Base-by-base conservation (phyloP, 176 grass and related monocot genomes). In the Oropetium thomaeum region DNA sequence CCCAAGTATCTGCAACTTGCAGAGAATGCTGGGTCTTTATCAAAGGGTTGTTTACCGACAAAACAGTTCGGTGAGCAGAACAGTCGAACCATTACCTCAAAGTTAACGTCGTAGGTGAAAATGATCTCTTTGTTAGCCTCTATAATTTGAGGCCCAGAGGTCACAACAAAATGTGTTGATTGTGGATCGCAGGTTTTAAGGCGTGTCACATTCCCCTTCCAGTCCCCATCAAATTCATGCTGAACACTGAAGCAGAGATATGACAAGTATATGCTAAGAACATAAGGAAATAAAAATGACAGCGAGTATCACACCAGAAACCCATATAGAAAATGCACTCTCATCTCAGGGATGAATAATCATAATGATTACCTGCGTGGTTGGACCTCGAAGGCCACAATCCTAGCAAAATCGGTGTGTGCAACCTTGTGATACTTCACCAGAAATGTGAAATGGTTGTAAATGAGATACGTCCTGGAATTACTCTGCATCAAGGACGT, bases 371-470 rank as follows among this genome's bases (percentile, higher is more conserved):
- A 93, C 94, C 94, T 97, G 88, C 44, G 85, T 29, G 90, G 88
- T 74, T 89, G 93, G 31, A 93, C 94, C 78, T 97, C 94, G 42
- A 97, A 97, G 63, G 74, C 90, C 44, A 97, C 94, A 73, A 97
- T 97, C 78, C 94, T 91, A 12, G 90, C 86, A 74, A 93, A 53
- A 59, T 91, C 94, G 2, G 81, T 77, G 43, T 78, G 17, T 25
- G 11, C 61, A 82, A 93, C 90, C 76, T 84, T 83, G 58, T 97
- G 87, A 55, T 82, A 97, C 61, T 91, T 97, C 43, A 93, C 94
- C 28, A 89, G 22, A 62, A 97, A 97, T 5, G 85, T 78, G 31
- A 93, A 83, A 67, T 97, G 94, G 73, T 97, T 97, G 83, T 89
- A 74, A 42, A 97, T 85, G 49, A 87, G 93, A 70, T 91, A 81